Base-by-base conservation (phyloP, 192 early-diverging fungal species). In the Helicostylum pulchrum region DNA sequence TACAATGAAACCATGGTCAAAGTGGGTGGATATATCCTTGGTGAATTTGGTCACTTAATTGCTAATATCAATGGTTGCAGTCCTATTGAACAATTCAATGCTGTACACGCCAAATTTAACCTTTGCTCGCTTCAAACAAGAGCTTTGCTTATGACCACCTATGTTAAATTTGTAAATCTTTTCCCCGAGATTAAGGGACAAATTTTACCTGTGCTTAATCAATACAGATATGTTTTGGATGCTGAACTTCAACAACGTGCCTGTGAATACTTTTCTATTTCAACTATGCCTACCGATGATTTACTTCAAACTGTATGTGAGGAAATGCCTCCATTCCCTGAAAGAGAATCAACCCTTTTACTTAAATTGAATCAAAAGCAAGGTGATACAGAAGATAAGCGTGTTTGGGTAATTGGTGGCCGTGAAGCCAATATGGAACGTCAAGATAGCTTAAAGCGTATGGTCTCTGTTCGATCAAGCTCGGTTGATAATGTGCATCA, bases 251-350 rank as follows among this genome's bases (percentile, higher is more conserved):
- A 98, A 78, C 96, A 99, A 68, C 85, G 98, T 34, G 96, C 98
- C 0, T 93, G 89, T 65, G 98, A 99, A 78, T 99, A 99, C 77
- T 85, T 96, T 48, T 82, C 92, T 7, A 84, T 99, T 63, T 85
- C 85, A 8, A 91, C 85, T 1, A 78, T 90, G 72, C 84, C 89
- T n/a, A 89, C 85, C 21, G 94, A 96, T 21, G 91, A 92, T 20
- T 78, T 99, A 31, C 69, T 99, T 23, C 92, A 95, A 43, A 90
- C 88, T 0, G 90, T 96, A 23, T 96, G 95, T 68, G 98, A 97
- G 64, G 96, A 98, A 73, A 99, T 99, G 94, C 98, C 98, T 51
- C 92, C 92, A 42, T 99, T 94, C 78, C 92, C 94, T 1, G 94
- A 95, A 67, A 85, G 93, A 21, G 94, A 95, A 70, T 98, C 95